Evolutionary conservation across 768 basidiomycete genomes (phyloP).

Genomic region (Kwoniella heveanensis): DNA sequence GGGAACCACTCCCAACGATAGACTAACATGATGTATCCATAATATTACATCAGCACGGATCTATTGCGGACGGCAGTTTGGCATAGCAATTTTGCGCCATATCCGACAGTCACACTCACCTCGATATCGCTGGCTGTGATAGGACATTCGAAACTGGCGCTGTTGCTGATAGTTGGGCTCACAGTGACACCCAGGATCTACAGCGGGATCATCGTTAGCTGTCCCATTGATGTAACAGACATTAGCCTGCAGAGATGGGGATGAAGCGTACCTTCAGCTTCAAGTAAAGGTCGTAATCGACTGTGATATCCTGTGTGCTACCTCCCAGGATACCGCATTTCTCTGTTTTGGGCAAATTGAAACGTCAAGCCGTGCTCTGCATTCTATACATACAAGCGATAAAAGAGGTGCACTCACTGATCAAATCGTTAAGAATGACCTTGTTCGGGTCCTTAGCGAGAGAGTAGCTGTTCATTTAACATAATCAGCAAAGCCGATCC

Average conservation of each 20-base stretch:
- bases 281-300: slow-evolving; percentile 53
- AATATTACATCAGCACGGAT: background rate
- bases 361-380: background rate
- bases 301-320: slow-evolving; percentile 43
- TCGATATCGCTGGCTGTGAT: slow-evolving; percentile 44
- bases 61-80: background rate
- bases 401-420: slow-evolving; percentile 48
- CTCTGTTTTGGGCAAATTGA: slow-evolving; percentile 17
- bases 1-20: slow-evolving; percentile 14
- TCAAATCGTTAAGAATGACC: slow-evolving; percentile 49
- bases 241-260: background rate
- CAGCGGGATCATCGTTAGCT: too few species aligned
- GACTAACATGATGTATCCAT: slow-evolving; percentile 5
- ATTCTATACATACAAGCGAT: background rate
- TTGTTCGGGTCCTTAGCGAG: slow-evolving; percentile 47
- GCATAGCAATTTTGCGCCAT: background rate
- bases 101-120: slow-evolving; percentile 27
- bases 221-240: too few species aligned
- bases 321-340: slow-evolving; percentile 48
- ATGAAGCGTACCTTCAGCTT: slow-evolving; percentile 42
- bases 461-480: slow-evolving; percentile 36
- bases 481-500: slow-evolving; percentile 16
- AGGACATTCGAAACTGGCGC: slow-evolving; percentile 53
- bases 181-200: slow-evolving; percentile 47
- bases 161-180: slow-evolving; percentile 46